Conservation (phyloP, 441 rosid genomes). For the Brassica hybrid region DNA sequence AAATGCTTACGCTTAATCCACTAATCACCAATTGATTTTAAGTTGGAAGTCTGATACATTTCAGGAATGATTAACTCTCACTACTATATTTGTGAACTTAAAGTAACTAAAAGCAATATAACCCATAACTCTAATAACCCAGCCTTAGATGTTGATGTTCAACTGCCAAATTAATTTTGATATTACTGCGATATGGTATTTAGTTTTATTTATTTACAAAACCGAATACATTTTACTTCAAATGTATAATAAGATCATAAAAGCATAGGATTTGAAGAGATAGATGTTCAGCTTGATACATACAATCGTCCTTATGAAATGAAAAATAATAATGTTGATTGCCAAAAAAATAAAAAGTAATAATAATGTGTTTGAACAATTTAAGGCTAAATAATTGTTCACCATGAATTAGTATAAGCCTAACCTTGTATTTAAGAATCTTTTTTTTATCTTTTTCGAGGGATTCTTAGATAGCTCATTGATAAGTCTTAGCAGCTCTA, state of each 20-base stretch:
- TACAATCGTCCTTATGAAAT: not conserved
- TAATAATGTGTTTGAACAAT: not conserved
- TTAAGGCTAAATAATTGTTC: too few species aligned
- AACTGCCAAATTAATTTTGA: constrained; percentile 20
- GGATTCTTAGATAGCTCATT: too few species aligned
- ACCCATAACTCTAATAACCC: constrained; percentile 23
- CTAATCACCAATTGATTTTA: too few species aligned
- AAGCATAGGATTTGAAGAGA: not conserved
- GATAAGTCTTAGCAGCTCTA: too few species aligned
- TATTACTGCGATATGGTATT: not conserved
- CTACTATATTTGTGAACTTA: not conserved
- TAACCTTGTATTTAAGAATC: too few species aligned
- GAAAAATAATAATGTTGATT: not conserved
- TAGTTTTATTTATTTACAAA: not conserved
- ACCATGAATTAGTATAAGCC: too few species aligned
- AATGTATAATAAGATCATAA: not conserved
- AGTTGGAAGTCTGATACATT: not conserved
- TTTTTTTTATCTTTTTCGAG: too few species aligned
- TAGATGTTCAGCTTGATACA: constrained; percentile 7
- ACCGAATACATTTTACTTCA: constrained; percentile 15
- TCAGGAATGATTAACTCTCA: not conserved
- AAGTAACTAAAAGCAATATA: constrained; percentile 7
- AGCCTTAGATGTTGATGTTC: constrained; percentile 32
- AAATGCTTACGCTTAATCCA: too few species aligned
- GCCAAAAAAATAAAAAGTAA: not conserved